Evolutionary conservation across 2,329 filamentous ascomycete species (phyloP), one percentile per base, ranked within the genome.

Genomic region (Xylariaceae sp.): DNA sequence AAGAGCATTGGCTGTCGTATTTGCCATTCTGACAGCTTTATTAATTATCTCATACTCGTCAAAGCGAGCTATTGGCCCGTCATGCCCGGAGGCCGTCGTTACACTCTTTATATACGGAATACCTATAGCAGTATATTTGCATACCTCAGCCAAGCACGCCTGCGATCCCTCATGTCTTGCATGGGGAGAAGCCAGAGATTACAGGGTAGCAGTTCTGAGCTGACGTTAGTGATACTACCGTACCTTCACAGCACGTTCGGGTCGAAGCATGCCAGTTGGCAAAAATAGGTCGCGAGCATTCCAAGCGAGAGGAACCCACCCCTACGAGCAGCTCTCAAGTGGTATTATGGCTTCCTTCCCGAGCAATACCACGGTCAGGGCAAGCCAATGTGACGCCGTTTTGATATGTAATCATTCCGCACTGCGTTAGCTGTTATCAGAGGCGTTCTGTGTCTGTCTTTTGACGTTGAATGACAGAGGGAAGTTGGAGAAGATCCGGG

Each of bases 131-230:
- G 23, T 30, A 42, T 39, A 39, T 39, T 39, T 18, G 17, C 48
- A 50, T 13, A 55, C 56, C 35, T 23, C 48, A 23, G 52, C 52
- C 42, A 53, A 42, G 52, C 47, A 59, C 37, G 35, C 42, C 50
- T 42, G 13, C 52, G 53, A 45, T 58, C 35, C 45, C 39, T 57
- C 54, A 52, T 55, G 57, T 56, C 57, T 56, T 57, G 42, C 54
- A 50, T 62, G 44, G 54, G 48, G 18, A 45, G 48, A 30, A 30
- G 34, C 42, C 3, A 62, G 39, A 53, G 42, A 44, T 56, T 55
- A 44, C 54, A 57, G 45, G 51, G 57, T 47, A 34, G 54, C 23
- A 49, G 45, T 45, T 59, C 47, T 62, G 57, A 59, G 60, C 48
- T 62, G 60, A 55, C 60, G 59, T 56, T 39, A 18, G 10, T 30